Evolutionary conservation across 2,329 filamentous ascomycete species (phyloP).

Genomic region (Trichoderma sp.): DNA sequence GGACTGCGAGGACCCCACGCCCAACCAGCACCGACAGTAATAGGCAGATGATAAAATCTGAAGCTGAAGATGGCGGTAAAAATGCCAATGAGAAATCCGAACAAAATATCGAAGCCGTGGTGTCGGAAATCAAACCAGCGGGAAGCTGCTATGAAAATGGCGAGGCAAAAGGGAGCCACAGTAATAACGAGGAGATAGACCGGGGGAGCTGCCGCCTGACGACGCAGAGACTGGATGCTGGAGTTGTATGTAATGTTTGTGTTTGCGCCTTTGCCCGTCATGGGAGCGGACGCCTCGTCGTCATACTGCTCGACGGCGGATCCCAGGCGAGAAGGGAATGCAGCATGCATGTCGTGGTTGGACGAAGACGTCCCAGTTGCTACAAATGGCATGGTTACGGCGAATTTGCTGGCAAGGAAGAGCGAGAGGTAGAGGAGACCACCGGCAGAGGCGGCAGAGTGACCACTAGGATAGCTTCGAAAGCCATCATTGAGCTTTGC

Average conservation of each 20-base stretch:
- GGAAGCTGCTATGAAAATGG: constrained; percentile 79
- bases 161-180: constrained; percentile 67
- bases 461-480: constrained; percentile 64
- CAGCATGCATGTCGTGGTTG: constrained; percentile 53
- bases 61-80: constrained; percentile 71
- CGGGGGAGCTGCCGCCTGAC: constrained; percentile 77
- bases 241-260: constrained; percentile 30
- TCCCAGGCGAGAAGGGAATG: constrained; percentile 68
- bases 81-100: constrained; percentile 76
- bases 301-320: constrained; percentile 38
- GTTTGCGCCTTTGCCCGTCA: constrained; percentile 27
- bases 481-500: constrained; percentile 74
- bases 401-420: constrained; percentile 81
- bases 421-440: constrained; percentile 83
- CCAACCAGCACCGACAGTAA: constrained; percentile 75
- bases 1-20: constrained; percentile 77
- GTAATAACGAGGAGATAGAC: constrained; percentile 70
- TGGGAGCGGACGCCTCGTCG: constrained; percentile 27
- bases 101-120: constrained; percentile 88
- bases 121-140: constrained; percentile 88
- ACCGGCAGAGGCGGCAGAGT: constrained; percentile 65
- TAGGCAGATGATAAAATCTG: constrained; percentile 80
- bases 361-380: constrained; percentile 45
- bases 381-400: constrained; percentile 69
- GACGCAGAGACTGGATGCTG: constrained; percentile 46